Evolutionary conservation across 441 rosid genomes (phyloP), one percentile per base, ranked within the genome.

Genomic region (Raphanus hybrid): DNA sequence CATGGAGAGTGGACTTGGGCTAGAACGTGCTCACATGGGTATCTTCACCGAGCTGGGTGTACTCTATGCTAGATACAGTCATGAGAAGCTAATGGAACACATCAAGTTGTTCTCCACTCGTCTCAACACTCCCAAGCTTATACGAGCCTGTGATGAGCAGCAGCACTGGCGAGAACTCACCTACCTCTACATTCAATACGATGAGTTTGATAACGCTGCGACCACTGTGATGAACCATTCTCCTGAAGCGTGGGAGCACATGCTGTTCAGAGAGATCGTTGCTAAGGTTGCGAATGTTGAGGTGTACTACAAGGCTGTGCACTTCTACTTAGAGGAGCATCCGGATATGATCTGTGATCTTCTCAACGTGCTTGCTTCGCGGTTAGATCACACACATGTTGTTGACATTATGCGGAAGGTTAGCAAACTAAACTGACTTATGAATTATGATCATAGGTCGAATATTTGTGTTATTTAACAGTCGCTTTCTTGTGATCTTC

Each of bases 1-100:
- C 54, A 92, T 94, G 98, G 99, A 97, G 88, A 97, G 99, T 81
- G 99, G 99, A 50, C 82, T 97, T 66, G 99, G 99, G 34, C 86
- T 97, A 61, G 99, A 97, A 86, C 98, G 99, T 54, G 99, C 98
- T 69, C 99, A 97, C 86, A 97, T 97, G 99, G 99, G 98, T 45
- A 97, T 97, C 59, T 97, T 97, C 80, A 97, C 99, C 0, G 99
- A 97, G 87, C 82, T 97, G 89, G 99, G 99, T 84, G 99, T 97
- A 74, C 83, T 97, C 16, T 97, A 97, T 84, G 99, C 99, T 16
- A 94, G 99, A 90, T 96, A 94, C 69, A 94, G 97, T 23, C 84
- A 85, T 34, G 98, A 94, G 86, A 97, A 97, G 81, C 97, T 97
- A 66, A 97, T 97, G 98, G 99, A 97, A 84, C 99, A 97, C 85